phyloP scores from a whole-genome alignment of 2,329 filamentous ascomycete species.

The Epichloe aotearoae region DNA sequence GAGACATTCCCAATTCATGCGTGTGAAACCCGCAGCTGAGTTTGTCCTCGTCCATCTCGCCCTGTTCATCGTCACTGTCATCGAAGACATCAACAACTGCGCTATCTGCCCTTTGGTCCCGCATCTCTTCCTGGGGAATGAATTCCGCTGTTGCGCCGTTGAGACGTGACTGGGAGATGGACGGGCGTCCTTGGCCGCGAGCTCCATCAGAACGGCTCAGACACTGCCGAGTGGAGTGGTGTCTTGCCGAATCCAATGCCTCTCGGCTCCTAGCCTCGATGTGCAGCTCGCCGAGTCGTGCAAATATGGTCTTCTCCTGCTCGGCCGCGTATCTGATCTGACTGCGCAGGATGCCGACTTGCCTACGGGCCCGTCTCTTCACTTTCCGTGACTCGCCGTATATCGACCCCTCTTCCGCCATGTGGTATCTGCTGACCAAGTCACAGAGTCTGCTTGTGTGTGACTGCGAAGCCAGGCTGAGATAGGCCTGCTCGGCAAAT shows the following conservation, averaged over 20 bases:
- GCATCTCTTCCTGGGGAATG: slow-evolving; percentile 11
- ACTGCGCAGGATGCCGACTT: slow-evolving; percentile 26
- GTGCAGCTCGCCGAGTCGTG: slow-evolving; percentile 34
- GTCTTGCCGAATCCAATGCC: slow-evolving; percentile 21
- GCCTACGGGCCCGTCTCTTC: slow-evolving; percentile 25
- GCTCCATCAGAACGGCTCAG: neutral
- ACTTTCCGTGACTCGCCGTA: slow-evolving; percentile 12
- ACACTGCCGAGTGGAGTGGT: slow-evolving; percentile 7
- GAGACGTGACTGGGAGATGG: slow-evolving; percentile 10
- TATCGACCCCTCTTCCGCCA: slow-evolving; percentile 21
- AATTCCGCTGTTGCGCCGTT: slow-evolving; percentile 19
- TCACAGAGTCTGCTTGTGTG: slow-evolving; percentile 24
- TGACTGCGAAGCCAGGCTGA: slow-evolving; percentile 26
- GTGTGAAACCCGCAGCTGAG: neutral
- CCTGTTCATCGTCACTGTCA: neutral
- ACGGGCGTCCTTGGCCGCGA: neutral
- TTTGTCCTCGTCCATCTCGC: neutral
- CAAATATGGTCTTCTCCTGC: slow-evolving; percentile 32
- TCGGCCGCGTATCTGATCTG: slow-evolving; percentile 30
- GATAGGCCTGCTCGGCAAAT: slow-evolving; percentile 32
- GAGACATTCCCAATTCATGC: no score
- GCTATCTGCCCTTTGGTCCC: neutral
- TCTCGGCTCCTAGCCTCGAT: slow-evolving; percentile 34
- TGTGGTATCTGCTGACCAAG: slow-evolving; percentile 26
- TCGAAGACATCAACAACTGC: neutral